Evolutionary conservation across 176 grass and related monocot species (phyloP), one percentile per base, ranked within the genome.

Genomic region (Aegilops longissima): DNA sequence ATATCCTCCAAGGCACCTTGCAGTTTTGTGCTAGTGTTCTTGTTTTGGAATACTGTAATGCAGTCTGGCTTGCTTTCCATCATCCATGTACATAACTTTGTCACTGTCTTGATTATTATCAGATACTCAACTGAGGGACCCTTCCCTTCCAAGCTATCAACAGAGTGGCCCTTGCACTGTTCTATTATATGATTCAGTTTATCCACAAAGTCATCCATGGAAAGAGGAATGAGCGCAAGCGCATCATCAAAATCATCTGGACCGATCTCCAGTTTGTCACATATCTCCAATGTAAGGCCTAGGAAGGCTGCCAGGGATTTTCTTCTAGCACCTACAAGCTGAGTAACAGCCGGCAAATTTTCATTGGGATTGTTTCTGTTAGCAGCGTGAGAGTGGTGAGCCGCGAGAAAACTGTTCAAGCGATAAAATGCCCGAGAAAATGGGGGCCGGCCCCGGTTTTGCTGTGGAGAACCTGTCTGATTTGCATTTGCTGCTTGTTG

Each of bases 31-130:
- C 3, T 24, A 66, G 62, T 20, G 12, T 64, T 61, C 8, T 66
- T 66, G 36, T 30, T 63, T 2, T 44, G 34, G 61, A 80, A 80
- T 16, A 20, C 36, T 65, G 0, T 2, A 5, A 30, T 63, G 39
- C 24, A 80, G 7, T 25, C 61, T 66, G 12, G 38, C 21, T 66
- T 80, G 13, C 0, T 17, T 63, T 8, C 2, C 61, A 80, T 80
- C 35, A 80, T 24, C 78, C 78, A 80, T 80, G 78, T 20, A 42
- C 78, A 80, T 27, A 80, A 66, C 38, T 80, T 80, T 66, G 61
- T 80, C 24, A 66, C 36, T 5, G 36, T 27, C 78, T 80, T 80
- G 21, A 80, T 80, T 39, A 66, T 66, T 25, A 30, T 14, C 8
- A 80, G 23, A 38, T 80, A 66, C 17, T 80, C 61, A 80, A 65